Base-by-base conservation (phyloP, 352 stramenopile species). In the Pythium sukuiense region DNA sequence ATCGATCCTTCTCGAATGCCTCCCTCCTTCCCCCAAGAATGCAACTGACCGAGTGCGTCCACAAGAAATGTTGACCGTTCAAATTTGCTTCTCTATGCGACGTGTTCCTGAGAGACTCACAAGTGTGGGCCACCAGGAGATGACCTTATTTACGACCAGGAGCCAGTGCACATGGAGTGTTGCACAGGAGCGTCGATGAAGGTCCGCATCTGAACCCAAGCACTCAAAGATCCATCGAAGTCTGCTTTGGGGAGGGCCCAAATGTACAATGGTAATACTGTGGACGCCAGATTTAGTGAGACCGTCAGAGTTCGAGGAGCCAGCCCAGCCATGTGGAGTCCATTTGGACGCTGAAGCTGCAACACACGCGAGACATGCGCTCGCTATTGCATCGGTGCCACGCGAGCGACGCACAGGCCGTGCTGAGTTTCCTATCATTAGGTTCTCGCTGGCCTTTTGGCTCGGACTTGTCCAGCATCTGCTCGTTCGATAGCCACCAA, bases 1-100 rank as follows among this genome's bases (percentile, higher is more conserved):
- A 53, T 71, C 52, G 66, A 72, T 72, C 48, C 55, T 72, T 72
- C 66, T 72, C 53, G 66, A 72, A 72, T 54, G 55, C 39, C 32
- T 8, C 2, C 18, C 27, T 54, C 41, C 24, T 12, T n/a, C 46
- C n/a, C 20, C n/a, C 11, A 45, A 56, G 43, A 63, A 54, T 54
- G 59, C 52, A 71, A 71, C 53, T 26, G 59, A 63, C 52, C 62
- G 57, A 52, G 24, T 37, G 41, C 37, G 20, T 35, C 48, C 24
- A 55, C 26, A 55, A 55, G 27, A 55, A 33, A 33, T 20, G 48
- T 37, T 37, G 48, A 33, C 48, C 26, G 48, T 20, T 27, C 43
- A 50, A 50, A 50, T 27, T 2, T 20, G 43, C n/a, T 50, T 12
- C 43, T 9, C 43, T 50, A 50, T 50, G 43, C 43, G 43, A 50